These are phyloP conservation scores for Cymbopogon citratus DNA, from an alignment of 176 grass and related monocot species.

Conservation along the genomic window DNA sequence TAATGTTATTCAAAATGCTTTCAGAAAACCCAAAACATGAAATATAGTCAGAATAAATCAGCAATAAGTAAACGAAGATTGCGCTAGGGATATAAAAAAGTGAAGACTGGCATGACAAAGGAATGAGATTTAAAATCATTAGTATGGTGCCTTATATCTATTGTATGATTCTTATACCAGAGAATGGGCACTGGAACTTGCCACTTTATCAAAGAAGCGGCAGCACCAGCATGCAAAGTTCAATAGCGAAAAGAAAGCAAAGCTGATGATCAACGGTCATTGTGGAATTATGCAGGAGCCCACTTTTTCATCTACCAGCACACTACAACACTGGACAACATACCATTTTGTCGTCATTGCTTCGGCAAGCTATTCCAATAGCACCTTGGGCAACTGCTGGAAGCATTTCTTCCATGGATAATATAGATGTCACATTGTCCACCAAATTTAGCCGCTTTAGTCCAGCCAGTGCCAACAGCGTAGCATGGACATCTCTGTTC, in stretches of 20 bases:
- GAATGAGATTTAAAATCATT: not conserved
- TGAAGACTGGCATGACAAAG: not conserved
- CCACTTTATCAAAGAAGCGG: not conserved
- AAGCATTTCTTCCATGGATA: slow-evolving; percentile 94
- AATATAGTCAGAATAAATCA: not conserved
- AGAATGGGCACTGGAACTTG: not conserved
- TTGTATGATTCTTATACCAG: not conserved
- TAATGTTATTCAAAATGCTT: not conserved
- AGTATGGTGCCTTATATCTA: not conserved
- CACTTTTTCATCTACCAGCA: not conserved
- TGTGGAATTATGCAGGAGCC: not conserved
- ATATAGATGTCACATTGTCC: slow-evolving; percentile 63
- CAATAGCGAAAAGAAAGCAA: not conserved
- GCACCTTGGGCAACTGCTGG: slow-evolving; percentile 96
- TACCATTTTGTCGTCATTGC: slow-evolving; percentile 91
- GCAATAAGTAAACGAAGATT: not conserved
- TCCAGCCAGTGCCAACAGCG: slow-evolving; percentile 89
- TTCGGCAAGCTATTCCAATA: slow-evolving; percentile 98
- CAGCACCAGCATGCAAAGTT: not conserved
- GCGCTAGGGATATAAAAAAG: not conserved
- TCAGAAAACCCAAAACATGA: not conserved
- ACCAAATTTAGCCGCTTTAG: slow-evolving; percentile 74
- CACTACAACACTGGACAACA: slow-evolving; percentile 23
- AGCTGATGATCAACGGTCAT: too few relatives aligned
- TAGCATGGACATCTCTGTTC: slow-evolving; percentile 76